phyloP scores from a whole-genome alignment of 1,284 basidiomycete species.

The Rhodotorula sp. region DNA sequence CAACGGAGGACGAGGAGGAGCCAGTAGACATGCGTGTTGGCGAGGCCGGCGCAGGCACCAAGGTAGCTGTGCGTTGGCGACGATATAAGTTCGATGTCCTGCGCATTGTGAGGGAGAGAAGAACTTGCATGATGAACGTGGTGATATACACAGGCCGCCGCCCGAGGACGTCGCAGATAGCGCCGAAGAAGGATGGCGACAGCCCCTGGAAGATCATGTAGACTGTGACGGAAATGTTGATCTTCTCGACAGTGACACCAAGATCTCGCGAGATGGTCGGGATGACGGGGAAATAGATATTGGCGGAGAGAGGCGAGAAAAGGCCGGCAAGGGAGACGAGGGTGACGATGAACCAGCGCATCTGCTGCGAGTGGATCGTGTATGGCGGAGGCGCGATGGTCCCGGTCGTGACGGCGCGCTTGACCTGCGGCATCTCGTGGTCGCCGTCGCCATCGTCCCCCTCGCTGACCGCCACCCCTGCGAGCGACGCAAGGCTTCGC shows the following conservation, averaged over 20 bases:
- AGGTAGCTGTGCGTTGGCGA: conserved; percentile 41
- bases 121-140: conserved; percentile 56
- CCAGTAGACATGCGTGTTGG: conserved; percentile 63
- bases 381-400: conserved; percentile 11
- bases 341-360: conserved; percentile 53
- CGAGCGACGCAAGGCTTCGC: too few relatives aligned
- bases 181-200: conserved; percentile 37
- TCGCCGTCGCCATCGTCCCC: not conserved
- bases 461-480: not conserved
- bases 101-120: not conserved
- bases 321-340: conserved; percentile 55
- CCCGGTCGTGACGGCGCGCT: not conserved
- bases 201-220: conserved; percentile 57
- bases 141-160: conserved; percentile 61
- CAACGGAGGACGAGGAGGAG: conserved; percentile 64
- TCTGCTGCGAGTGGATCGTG: conserved; percentile 13
- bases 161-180: conserved; percentile 59
- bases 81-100: too few relatives aligned
- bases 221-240: conserved; percentile 63
- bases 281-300: conserved; percentile 75
- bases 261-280: conserved; percentile 66
- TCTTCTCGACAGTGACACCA: conserved; percentile 64
- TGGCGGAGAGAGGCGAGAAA: conserved; percentile 60
- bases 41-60: conserved; percentile 60
- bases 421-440: not conserved